These are phyloP conservation scores for Lactuca saligna DNA, from an alignment of 129 eudicot species.

Conservation along the genomic window DNA sequence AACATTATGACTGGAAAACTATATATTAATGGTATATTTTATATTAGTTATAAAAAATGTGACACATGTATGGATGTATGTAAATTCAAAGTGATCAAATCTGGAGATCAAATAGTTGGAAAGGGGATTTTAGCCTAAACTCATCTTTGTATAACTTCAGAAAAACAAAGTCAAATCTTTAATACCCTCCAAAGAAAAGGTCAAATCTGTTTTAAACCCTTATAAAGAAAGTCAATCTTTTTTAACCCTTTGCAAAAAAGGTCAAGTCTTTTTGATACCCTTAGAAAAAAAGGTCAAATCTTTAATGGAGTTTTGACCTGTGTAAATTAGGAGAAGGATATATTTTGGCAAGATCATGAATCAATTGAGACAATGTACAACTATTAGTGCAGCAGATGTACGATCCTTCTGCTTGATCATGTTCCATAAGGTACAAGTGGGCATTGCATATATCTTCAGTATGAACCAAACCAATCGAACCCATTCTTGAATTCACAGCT, in stretches of 20 bases:
- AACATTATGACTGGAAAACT: too few species aligned
- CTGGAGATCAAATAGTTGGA: neutral
- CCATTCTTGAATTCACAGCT: slow-evolving; percentile 86
- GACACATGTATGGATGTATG: neutral
- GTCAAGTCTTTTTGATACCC: neutral
- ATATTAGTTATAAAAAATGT: too few species aligned
- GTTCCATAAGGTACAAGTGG: slow-evolving; percentile 88
- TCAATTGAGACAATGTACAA: slow-evolving; percentile 52
- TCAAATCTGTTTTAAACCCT: neutral
- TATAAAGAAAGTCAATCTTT: neutral
- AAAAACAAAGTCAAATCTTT: too few species aligned
- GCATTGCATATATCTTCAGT: slow-evolving; percentile 84
- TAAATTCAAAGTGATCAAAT: neutral
- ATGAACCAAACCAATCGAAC: slow-evolving; percentile 88
- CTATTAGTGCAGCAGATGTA: slow-evolving; percentile 67
- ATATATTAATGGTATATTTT: too few species aligned
- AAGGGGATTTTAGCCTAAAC: too few species aligned
- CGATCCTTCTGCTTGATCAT: slow-evolving; percentile 57
- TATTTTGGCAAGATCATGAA: slow-evolving; percentile 47
- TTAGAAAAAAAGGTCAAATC: slow-evolving; percentile 4
- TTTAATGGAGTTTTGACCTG: slow-evolving; percentile 42
- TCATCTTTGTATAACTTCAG: too few species aligned
- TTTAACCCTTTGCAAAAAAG: neutral
- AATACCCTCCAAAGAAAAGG: slow-evolving; percentile 6
- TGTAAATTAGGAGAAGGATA: slow-evolving; percentile 44